Evolutionary conservation across 441 rosid genomes (phyloP).

Genomic region (Biscutella auriculata): DNA sequence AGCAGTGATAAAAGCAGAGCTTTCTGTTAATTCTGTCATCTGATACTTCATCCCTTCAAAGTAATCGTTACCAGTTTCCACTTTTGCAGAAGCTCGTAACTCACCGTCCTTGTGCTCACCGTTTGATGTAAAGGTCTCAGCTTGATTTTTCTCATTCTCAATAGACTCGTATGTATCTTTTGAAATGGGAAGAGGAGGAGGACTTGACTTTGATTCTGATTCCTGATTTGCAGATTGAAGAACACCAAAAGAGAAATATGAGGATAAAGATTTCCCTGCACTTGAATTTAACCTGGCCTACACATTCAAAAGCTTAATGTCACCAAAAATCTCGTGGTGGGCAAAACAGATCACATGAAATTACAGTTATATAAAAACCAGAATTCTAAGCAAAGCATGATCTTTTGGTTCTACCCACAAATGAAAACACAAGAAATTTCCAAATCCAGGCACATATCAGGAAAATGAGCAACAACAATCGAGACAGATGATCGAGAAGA

Average conservation of each 20-base stretch:
- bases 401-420: no score
- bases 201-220: neutral
- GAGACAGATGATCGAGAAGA: neutral
- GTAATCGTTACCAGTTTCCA: conserved; percentile 30
- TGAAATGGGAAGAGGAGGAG: conserved; percentile 29
- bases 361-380: no score
- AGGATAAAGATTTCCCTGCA: conserved; percentile 36
- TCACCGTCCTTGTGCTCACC: conserved; percentile 15
- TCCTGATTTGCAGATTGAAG: conserved; percentile 11
- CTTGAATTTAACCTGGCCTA: conserved; percentile 47
- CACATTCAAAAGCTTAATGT: conserved; percentile 31
- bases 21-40: conserved; percentile 37
- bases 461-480: neutral
- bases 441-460: neutral
- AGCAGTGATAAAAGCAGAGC: conserved; percentile 57
- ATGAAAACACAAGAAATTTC: no score
- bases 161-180: conserved; percentile 27
- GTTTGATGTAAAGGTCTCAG: conserved; percentile 9
- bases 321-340: neutral
- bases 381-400: no score
- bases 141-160: conserved; percentile 18
- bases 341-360: neutral
- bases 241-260: conserved; percentile 36
- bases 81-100: conserved; percentile 26
- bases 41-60: conserved; percentile 28